Percentiles rank a stretch among this genome's conserved stretches.
phyloP scores from a whole-genome alignment of 495 filamentous ascomycete species.

The Pseudotulostoma volvatum region DNA sequence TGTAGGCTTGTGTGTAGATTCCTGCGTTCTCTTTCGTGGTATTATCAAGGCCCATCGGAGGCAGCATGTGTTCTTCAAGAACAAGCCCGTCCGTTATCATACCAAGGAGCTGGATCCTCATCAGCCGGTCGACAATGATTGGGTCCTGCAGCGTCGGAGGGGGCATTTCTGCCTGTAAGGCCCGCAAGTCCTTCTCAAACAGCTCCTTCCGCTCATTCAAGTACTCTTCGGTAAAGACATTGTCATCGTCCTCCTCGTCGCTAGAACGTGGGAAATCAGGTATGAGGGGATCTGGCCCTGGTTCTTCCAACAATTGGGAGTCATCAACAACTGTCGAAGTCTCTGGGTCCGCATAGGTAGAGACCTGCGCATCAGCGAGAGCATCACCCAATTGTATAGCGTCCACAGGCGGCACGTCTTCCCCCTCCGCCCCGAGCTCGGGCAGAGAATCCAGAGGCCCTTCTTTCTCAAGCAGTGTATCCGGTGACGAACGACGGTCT shows the following conservation, averaged over 20 bases:
- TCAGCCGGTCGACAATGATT: conserved; percentile 24
- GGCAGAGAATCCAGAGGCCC: background rate
- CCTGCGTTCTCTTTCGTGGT: background rate
- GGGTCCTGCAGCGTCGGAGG: conserved; percentile 29
- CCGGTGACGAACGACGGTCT: conserved; percentile 2
- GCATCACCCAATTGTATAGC: conserved; percentile 3
- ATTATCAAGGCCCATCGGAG: conserved; percentile 13
- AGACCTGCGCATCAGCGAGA: conserved; percentile 3
- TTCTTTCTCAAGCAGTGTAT: background rate
- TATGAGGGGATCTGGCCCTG: conserved; percentile 7
- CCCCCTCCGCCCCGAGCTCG: too few species aligned
- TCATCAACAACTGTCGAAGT: background rate
- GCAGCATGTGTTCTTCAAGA: conserved; percentile 3
- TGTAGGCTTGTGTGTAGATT: conserved; percentile 6
- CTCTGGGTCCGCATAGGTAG: background rate
- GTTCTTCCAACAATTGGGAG: background rate
- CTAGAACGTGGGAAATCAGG: conserved; percentile 21
- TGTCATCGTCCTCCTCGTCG: conserved; percentile 31
- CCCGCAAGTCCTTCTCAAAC: conserved; percentile 31
- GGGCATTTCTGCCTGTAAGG: conserved; percentile 30
- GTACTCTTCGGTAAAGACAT: conserved; percentile 33
- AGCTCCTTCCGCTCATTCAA: conserved; percentile 31
- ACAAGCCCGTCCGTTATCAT: conserved; percentile 15
- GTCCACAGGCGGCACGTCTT: background rate
- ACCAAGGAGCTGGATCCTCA: conserved; percentile 30